These are phyloP conservation scores for Hyphopichia fennica DNA, from an alignment of 1,139 yeast species.

Conservation along the genomic window DNA sequence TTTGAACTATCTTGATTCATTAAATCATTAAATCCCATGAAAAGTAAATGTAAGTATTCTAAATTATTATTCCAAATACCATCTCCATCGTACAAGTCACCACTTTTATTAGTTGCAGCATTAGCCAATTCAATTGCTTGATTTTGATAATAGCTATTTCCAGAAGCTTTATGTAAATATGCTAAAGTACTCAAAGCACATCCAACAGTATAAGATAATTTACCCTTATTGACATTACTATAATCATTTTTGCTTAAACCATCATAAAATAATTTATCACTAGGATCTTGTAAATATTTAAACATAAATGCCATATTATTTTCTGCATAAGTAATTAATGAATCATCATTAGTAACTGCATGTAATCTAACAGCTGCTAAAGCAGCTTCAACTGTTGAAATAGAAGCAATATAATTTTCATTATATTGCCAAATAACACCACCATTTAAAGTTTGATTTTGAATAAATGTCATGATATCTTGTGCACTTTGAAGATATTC, in stretches of 20 bases:
- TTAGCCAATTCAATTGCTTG: slow-evolving; percentile 17
- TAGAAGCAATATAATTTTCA: slow-evolving; percentile 32
- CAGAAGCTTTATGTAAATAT: slow-evolving; percentile 18
- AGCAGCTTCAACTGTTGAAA: slow-evolving; percentile 36
- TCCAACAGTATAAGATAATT: slow-evolving; percentile 39
- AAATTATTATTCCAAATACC: slow-evolving; percentile 26
- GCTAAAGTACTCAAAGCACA: slow-evolving; percentile 32
- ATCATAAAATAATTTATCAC: slow-evolving; percentile 30
- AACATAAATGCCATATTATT: slow-evolving; percentile 24
- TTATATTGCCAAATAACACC: slow-evolving; percentile 32
- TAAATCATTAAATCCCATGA: slow-evolving; percentile 25
- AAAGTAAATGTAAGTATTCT: slow-evolving; percentile 24
- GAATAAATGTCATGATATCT: slow-evolving; percentile 14
- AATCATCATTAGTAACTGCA: slow-evolving; percentile 11
- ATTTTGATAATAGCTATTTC: slow-evolving; percentile 11
- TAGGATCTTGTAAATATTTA: slow-evolving; percentile 26
- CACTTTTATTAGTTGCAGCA: slow-evolving; percentile 18
- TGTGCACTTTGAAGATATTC: slow-evolving; percentile 15
- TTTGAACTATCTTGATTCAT: slow-evolving; percentile 9
- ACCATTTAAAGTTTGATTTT: slow-evolving; percentile 16
- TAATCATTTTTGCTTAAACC: slow-evolving; percentile 23
- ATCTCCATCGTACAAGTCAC: slow-evolving; percentile 20
- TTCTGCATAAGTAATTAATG: slow-evolving; percentile 15
- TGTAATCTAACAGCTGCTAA: slow-evolving; percentile 32
- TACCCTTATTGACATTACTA: slow-evolving; percentile 26